Base-by-base conservation (phyloP, 2,329 filamentous ascomycete genomes). In the Calonectria multiphialidica region DNA sequence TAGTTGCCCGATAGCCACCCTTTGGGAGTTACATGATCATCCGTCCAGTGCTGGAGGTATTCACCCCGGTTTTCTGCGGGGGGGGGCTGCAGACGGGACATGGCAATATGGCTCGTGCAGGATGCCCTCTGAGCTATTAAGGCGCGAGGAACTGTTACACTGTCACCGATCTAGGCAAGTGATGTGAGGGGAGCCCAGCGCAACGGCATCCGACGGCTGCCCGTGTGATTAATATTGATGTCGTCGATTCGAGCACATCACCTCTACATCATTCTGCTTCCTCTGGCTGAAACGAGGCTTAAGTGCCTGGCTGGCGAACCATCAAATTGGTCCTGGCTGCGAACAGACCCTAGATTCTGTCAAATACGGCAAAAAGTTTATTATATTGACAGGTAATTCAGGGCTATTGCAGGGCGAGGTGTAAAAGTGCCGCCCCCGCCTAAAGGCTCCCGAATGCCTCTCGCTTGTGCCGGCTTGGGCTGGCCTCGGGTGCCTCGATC, bases 111-210 rank as follows among this genome's bases (percentile, higher is more conserved):
- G 68, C 72, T 77, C 72, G 71, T 73, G 76, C 72, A 69, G 70
- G 37, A 66, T 72, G 66, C 37, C 73, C 64, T 47, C 45, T 67
- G 55, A 63, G 53, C 44, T 45, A 57, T n/a, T 57, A 74, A 76
- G 76, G 61, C 70, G 67, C 55, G 53, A 72, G 70, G 70, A 66
- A 72, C 66, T 68, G 73, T 70, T 64, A 59, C 67, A 70, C 35
- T 57, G 49, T 18, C 45, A 57, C 40, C 67, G 53, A 64, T 74
- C 68, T 71, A 68, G 70, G 68, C 62, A 69, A 59, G 55, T 37
- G 68, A 47, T 65, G 28, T 75, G 64, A 57, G 47, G 64, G 35
- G 25, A 59, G 23, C 42, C 49, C 42, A 40, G n/a, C 61, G 53
- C 18, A 65, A 61, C 42, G 47, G 42, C 63, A 62, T 49, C 45